Evolutionary conservation across 1,284 basidiomycete species (phyloP), one percentile per base, ranked within the genome.

Genomic region (Albatrellus sp.): DNA sequence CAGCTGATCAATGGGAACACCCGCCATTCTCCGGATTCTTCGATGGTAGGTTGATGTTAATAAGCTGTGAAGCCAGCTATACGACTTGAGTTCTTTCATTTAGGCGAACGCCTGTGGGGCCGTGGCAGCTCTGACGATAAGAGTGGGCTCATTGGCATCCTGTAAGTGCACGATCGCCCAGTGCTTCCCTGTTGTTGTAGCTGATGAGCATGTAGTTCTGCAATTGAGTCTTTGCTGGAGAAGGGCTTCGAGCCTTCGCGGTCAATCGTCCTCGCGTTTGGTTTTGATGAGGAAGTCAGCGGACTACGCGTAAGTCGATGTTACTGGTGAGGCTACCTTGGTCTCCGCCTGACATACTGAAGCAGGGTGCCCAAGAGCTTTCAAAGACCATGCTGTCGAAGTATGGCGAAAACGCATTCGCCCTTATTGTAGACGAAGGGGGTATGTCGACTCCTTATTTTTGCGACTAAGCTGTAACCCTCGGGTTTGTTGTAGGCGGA

Each of bases 201-300:
- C 19, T n/a, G 13, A 32, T 14, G 28, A 33, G 30, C 32, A 14
- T 44, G 11, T 48, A 76, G 74, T 51, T 67, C 65, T 2, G 65
- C 72, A 0, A 52, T 81, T 13, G 76, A 80, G 54, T 63, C 68
- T 0, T 59, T 81, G 2, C 56, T 81, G n/a, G 63, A 69, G 44
- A 59, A 57, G 20, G 71, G 65, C 31, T 80, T 76, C 53, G 51
- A 64, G 32, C 78, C 76, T 0, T 60, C 63, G 12, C 68, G 77
- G 3, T 66, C 67, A 0, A 61, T 86, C 35, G 64, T 85, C 17
- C 62, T 83, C 19, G 71, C 75, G 1, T 77, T 75, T 42, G 84
- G 84, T n/a, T 77, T 75, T 46, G 82, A 87, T 53, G 84, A 86
- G 53, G 83, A 87, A 60, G 57, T 65, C 2, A 66, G 69, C 20